Evolutionary conservation across 345 rosid species (phyloP), one percentile per base, ranked within the genome.

Genomic region (Pseudoturritis turrita): DNA sequence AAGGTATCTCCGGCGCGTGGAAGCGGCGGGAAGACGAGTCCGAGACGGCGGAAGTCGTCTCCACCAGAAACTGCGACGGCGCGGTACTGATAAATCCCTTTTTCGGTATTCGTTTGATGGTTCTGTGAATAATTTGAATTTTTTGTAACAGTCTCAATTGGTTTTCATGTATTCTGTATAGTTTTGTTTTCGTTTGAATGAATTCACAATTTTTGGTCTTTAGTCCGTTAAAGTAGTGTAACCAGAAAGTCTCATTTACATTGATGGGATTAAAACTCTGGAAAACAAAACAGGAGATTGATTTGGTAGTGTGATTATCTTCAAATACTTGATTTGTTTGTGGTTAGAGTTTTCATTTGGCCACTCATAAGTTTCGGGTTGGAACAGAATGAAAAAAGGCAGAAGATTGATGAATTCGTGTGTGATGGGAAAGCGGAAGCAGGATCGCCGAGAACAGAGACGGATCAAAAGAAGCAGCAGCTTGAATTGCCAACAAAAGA

Each of bases 401-500:
- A 69, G 55, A 73, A 74, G 80, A 68, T 77, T 66, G 88, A 90
- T 29, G 87, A 82, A 55, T n/a, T n/a, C n/a, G 77, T 73, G 46
- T 71, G 55, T 59, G 82, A 79, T 41, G 71, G 65, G 28, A 83
- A 77, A 81, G 65, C 53, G 3, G 90, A 82, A 69, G 83, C 61
- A 46, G 82, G 75, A 70, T 62, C 82, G 55, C 81, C 89, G 23
- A 86, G 80, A 76, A 86, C 86, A 78, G 82, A 72, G 53, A 77
- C 68, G 58, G 90, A 79, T 47, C 81, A 81, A 53, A 80, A 78
- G 72, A 72, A 69, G 72, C 84, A 82, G 77, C 84, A 80, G 22
- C 44, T 75, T 1, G 96, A 90, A 68, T n/a, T n/a, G n/a, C 88
- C 86, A 39, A 71, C 77, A 15, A 88, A 87, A 76, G 98, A 92